These are phyloP conservation scores for Globisporangium middletonii DNA, from an alignment of 352 stramenopile genomes.

Conservation along the genomic window DNA sequence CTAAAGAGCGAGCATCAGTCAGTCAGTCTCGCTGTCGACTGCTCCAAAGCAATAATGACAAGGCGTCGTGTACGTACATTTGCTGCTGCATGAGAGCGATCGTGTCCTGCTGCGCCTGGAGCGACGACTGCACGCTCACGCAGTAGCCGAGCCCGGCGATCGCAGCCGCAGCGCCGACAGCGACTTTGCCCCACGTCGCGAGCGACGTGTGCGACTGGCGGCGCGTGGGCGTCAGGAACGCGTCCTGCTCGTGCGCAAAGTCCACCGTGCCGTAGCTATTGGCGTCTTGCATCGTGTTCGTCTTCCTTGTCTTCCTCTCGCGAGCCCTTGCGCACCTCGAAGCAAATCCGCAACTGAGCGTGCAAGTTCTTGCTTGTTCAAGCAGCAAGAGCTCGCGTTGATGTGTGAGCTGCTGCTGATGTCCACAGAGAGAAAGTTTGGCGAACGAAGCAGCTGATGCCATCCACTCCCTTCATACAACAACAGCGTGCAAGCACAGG, in stretches of 20 bases:
- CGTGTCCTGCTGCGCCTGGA: conserved; percentile 25
- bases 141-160: conserved; percentile 27
- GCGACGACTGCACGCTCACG: conserved; percentile 31
- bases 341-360: neutral
- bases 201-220: neutral
- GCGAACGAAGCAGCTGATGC: no score
- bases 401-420: no score
- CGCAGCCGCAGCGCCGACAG: conserved; percentile 25
- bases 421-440: no score
- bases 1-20: conserved; percentile 11
- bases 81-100: conserved; percentile 44
- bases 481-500: no score
- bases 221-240: conserved; percentile 8
- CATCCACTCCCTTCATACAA: no score
- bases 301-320: neutral
- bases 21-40: neutral
- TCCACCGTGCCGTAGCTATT: conserved; percentile 12
- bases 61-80: conserved; percentile 20
- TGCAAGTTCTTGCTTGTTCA: no score
- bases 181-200: conserved; percentile 25
- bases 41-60: no score
- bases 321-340: neutral
- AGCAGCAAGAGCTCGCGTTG: no score
- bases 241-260: conserved; percentile 19
- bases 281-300: neutral